Evolutionary conservation across 2,329 filamentous ascomycete species (phyloP).

Genomic region (Diaporthe australafricana): DNA sequence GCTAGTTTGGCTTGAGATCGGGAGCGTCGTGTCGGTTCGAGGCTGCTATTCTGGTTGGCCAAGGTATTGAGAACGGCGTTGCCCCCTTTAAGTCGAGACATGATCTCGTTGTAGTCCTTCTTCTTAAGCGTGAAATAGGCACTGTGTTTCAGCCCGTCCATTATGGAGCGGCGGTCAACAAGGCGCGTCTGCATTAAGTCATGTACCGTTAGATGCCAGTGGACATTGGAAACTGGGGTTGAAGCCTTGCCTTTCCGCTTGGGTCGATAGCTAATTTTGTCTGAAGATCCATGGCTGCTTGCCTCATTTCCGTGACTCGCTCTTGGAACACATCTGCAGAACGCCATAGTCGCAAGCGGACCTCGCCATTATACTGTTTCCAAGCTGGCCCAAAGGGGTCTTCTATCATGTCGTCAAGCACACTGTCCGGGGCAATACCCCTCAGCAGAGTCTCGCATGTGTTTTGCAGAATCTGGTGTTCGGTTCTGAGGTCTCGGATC

Average conservation of each 20-base stretch:
- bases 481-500: slow-evolving; percentile 30
- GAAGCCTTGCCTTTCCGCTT: slow-evolving; percentile 13
- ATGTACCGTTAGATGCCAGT: not conserved
- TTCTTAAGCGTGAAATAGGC: slow-evolving; percentile 32
- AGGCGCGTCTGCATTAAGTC: not conserved
- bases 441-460: slow-evolving; percentile 34
- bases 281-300: slow-evolving; percentile 7
- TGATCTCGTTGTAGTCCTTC: slow-evolving; percentile 29
- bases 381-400: slow-evolving; percentile 31
- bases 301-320: slow-evolving; percentile 20
- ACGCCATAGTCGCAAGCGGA: slow-evolving; percentile 31
- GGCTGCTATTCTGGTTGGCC: slow-evolving; percentile 18
- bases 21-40: slow-evolving; percentile 26
- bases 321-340: slow-evolving; percentile 19
- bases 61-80: slow-evolving; percentile 31
- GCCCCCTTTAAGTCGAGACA: slow-evolving; percentile 23
- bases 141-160: slow-evolving; percentile 24
- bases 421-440: slow-evolving; percentile 27
- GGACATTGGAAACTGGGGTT: not conserved
- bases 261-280: slow-evolving; percentile 19
- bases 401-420: slow-evolving; percentile 28
- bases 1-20: slow-evolving; percentile 9
- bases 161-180: slow-evolving; percentile 22
- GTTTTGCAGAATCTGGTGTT: slow-evolving; percentile 31
- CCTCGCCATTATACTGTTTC: slow-evolving; percentile 14